Conservation (phyloP, 768 basidiomycete species). For the Pleurotus citrinopileatus region DNA sequence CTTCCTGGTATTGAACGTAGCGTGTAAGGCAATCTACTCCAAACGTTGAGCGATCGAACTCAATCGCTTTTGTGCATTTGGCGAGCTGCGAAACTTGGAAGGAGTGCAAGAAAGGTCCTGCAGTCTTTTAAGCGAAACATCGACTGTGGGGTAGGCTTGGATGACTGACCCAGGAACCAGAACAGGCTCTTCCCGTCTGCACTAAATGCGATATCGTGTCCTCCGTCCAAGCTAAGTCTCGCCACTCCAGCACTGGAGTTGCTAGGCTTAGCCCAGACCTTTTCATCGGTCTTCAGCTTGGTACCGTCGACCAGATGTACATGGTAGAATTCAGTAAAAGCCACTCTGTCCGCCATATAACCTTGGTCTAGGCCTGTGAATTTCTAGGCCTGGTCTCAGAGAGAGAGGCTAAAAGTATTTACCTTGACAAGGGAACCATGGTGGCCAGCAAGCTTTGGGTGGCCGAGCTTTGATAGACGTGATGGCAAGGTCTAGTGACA, state of each 20-base stretch:
- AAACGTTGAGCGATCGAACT: conserved; percentile 48
- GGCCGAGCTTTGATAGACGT: conserved; percentile 23
- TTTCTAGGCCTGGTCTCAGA: background rate
- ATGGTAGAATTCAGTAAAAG: conserved; percentile 70
- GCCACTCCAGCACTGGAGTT: conserved; percentile 61
- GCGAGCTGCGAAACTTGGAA: conserved; percentile 52
- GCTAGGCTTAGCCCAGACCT: conserved; percentile 68
- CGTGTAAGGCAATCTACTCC: conserved; percentile 61
- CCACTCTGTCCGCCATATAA: conserved; percentile 36
- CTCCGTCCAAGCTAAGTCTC: conserved; percentile 69
- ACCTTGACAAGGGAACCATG: background rate
- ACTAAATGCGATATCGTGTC: conserved; percentile 66
- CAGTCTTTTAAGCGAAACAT: background rate
- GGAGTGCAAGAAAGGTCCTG: conserved; percentile 65
- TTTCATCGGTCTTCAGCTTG: conserved; percentile 34
- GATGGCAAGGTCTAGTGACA: conserved; percentile 55
- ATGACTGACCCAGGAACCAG: conserved; percentile 65
- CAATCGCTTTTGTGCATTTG: conserved; percentile 46
- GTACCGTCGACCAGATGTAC: conserved; percentile 54
- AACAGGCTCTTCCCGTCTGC: conserved; percentile 63
- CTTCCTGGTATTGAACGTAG: conserved; percentile 55
- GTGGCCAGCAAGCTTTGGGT: background rate
- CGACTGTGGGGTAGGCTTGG: background rate
- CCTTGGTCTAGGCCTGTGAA: conserved; percentile 10
- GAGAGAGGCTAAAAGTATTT: background rate